A percentile compares a stretch with the other conserved stretches of the same genome.
Evolutionary conservation across 768 basidiomycete genomes (phyloP).

Genomic region (Termitomyces sp.): DNA sequence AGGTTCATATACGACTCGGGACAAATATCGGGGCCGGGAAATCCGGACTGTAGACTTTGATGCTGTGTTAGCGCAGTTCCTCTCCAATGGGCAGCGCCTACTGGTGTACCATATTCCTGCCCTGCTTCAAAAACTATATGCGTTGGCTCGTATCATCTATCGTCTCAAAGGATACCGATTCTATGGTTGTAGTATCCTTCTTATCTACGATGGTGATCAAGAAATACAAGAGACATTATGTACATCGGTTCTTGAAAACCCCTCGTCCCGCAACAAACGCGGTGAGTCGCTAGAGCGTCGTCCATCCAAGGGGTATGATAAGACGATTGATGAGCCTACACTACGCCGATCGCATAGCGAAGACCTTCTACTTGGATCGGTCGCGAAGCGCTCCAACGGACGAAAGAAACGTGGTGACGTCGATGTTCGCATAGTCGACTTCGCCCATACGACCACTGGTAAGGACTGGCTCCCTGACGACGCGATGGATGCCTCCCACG

Average conservation of each 20-base stretch:
- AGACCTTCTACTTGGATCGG: conserved; percentile 66
- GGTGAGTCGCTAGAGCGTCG: conserved; percentile 73
- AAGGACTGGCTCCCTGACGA: conserved; percentile 79
- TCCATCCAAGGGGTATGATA: conserved; percentile 34
- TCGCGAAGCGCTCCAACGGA: conserved; percentile 56
- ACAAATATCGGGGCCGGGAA: conserved; percentile 95
- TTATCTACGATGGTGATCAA: conserved; percentile 95
- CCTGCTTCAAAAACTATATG: conserved; percentile 87
- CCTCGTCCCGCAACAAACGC: conserved; percentile 65
- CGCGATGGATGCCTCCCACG: conserved; percentile 34
- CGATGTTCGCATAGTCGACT: conserved; percentile 95
- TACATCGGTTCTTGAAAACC: conserved; percentile 55
- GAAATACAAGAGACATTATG: conserved; percentile 79
- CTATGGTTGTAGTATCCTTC: conserved; percentile 93
- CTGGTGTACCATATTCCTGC: conserved; percentile 90
- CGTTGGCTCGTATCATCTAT: conserved; percentile 87
- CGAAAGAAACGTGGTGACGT: conserved; percentile 84
- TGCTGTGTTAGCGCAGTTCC: conserved; percentile 74
- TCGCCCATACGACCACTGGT: conserved; percentile 97
- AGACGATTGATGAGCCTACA: conserved; percentile 36
- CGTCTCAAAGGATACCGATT: conserved; percentile 94
- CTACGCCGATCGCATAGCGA: conserved; percentile 79
- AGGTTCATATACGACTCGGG: conserved; percentile 84
- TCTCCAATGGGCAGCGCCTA: conserved; percentile 77
- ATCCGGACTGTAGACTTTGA: conserved; percentile 83